Evolutionary conservation across 257 asterid genomes (phyloP).

Genomic region (Cordia subcordata): DNA sequence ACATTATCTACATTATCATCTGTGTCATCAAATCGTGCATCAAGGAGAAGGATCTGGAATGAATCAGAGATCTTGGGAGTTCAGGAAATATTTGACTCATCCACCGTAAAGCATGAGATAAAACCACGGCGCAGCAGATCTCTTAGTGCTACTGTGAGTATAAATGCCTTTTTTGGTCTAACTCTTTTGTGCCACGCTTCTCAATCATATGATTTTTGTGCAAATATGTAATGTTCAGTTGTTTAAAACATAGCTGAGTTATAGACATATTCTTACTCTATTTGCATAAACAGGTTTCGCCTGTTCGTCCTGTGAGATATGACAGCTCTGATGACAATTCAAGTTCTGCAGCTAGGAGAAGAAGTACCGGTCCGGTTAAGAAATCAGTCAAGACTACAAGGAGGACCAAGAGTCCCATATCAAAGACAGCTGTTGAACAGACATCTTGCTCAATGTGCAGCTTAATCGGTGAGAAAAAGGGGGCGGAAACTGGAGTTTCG

Average conservation of each 20-base stretch:
- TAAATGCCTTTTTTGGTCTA: not conserved
- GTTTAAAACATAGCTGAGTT: too few relatives aligned
- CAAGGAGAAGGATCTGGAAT: slow-evolving; percentile 67
- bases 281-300: slow-evolving; percentile 52
- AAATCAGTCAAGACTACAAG: slow-evolving; percentile 24
- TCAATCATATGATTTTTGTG: too few relatives aligned
- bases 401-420: slow-evolving; percentile 14
- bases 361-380: slow-evolving; percentile 19
- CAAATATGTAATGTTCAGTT: too few relatives aligned
- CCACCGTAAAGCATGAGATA: slow-evolving; percentile 35
- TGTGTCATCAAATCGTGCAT: slow-evolving; percentile 17
- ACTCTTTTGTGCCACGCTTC: not conserved
- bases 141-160: slow-evolving; percentile 52
- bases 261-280: not conserved
- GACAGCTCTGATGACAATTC: slow-evolving; percentile 60
- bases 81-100: slow-evolving; percentile 52
- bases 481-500: slow-evolving; percentile 44
- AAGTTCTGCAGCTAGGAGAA: slow-evolving; percentile 24
- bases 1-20: slow-evolving; percentile 36
- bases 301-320: slow-evolving; percentile 44
- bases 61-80: slow-evolving; percentile 46
- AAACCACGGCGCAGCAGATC: slow-evolving; percentile 23
- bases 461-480: slow-evolving; percentile 38
- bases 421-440: slow-evolving; percentile 29
- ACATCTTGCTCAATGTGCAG: slow-evolving; percentile 24